Base-by-base conservation (phyloP, 2,329 filamentous ascomycete genomes). In the Sporothrix brasiliensis region DNA sequence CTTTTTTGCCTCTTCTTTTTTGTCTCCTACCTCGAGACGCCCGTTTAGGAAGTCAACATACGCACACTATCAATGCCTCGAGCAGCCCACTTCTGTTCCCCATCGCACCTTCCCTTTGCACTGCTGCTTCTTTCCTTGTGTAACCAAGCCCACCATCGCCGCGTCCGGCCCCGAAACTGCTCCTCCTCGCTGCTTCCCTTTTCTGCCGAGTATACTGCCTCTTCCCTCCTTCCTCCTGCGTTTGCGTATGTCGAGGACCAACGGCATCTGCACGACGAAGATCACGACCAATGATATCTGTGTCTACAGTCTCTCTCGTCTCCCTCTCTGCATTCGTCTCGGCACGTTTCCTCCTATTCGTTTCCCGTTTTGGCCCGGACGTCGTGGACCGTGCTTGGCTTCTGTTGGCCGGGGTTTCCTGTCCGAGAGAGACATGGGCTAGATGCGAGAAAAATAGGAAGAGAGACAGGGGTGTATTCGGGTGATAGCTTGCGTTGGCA, bases 41-140 rank as follows among this genome's bases (percentile, higher is more conserved):
- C 56, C 34, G n/a, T 44, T 44, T 61, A 61, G n/a, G n/a, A 61
- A 44, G 56, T 61, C 56, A 24, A 39, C n/a, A 44, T 24, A 24
- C 39, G 34, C 34, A 34, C n/a, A 60, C 56, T 34, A 21, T 6
- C 30, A 34, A 30, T 60, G 30, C 56, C 30, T n/a, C n/a, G 4
- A 44, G 9, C n/a, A 44, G 3, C n/a, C 34, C 56, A 24, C n/a
- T 24, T 61, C 34, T 61, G 7, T 27, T n/a, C 27, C 4, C n/a
- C 34, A 24, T 61, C 56, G 39, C 56, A 16, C 34, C n/a, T 44
- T 61, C 34, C 34, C 30, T 61, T 7, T 19, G 27, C 6, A 56
- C 27, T 7, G 27, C 27, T 56, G 5, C 24, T 7, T 24, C 9
- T 13, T 39, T 34, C 3, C 5, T 56, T 44, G 30, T 41, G 16